Conservation (phyloP, 1,139 yeast genomes). For the Taphrina communis region DNA sequence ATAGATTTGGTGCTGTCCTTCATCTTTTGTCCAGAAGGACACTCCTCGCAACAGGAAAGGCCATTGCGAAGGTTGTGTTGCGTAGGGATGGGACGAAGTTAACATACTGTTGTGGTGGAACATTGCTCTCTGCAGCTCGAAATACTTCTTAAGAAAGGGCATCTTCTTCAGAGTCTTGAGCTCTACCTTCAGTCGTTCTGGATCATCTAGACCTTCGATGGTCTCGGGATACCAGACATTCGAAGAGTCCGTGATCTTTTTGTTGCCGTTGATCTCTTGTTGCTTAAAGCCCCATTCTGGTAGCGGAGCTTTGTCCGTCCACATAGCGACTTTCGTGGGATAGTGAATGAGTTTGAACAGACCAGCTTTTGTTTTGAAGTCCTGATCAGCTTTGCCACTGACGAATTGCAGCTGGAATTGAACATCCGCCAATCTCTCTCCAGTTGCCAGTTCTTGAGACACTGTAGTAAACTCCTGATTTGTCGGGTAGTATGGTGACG, state of each 20-base stretch:
- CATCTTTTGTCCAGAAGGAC: slow-evolving; percentile 89
- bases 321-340: slow-evolving; percentile 88
- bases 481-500: slow-evolving; percentile 89
- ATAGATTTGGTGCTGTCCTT: slow-evolving; percentile 73
- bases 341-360: slow-evolving; percentile 75
- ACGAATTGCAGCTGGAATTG: slow-evolving; percentile 72
- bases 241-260: slow-evolving; percentile 68
- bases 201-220: slow-evolving; percentile 70
- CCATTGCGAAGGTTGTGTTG: slow-evolving; percentile 92
- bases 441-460: slow-evolving; percentile 62
- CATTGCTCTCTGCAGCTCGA: slow-evolving; percentile 86
- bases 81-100: slow-evolving; percentile 91
- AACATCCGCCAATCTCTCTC: slow-evolving; percentile 71
- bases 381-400: slow-evolving; percentile 60
- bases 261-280: slow-evolving; percentile 94
- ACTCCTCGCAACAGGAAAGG: slow-evolving; percentile 92
- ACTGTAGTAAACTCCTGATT: slow-evolving; percentile 90
- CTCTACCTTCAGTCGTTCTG: slow-evolving; percentile 60
- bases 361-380: slow-evolving; percentile 72
- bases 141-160: slow-evolving; percentile 84
- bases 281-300: slow-evolving; percentile 96
- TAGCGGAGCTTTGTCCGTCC: slow-evolving; percentile 80
- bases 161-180: slow-evolving; percentile 63
- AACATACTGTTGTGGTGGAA: slow-evolving; percentile 88
- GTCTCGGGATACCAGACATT: slow-evolving; percentile 79